Evolutionary conservation across 495 filamentous ascomycete genomes (phyloP).

Genomic region (Astrothelium subdiscretum): DNA sequence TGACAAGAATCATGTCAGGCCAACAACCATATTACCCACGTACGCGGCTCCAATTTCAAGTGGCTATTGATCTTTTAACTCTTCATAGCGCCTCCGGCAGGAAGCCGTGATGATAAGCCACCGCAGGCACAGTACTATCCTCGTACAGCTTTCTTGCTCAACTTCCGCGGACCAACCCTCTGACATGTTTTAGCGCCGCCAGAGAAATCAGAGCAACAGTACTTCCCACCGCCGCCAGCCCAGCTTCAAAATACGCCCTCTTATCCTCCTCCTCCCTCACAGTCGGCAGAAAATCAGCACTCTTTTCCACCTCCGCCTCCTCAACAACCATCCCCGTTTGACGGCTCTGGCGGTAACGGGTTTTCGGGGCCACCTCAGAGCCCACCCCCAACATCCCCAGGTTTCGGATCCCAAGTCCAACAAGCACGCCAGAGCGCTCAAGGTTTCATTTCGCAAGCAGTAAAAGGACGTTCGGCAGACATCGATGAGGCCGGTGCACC

Average conservation of each 20-base stretch:
- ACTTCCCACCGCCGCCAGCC: not conserved
- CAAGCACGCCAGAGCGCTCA: not conserved
- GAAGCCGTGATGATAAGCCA: not conserved
- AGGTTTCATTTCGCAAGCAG: not conserved
- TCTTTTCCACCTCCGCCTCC: not conserved
- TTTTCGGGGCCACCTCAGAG: not conserved
- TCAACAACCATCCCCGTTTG: not conserved
- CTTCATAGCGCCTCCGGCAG: not conserved
- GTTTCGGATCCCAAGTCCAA: not conserved
- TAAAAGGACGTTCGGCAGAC: not conserved
- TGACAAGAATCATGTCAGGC: not conserved
- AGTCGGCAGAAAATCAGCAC: not conserved
- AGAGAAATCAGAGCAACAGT: not conserved
- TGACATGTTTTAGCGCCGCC: not conserved
- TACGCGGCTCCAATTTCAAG: not conserved
- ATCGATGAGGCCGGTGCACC: constrained; percentile 32
- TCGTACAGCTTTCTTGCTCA: not conserved
- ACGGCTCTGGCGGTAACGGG: not conserved
- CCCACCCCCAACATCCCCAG: not conserved
- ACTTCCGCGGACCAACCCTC: not conserved
- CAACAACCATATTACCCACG: not conserved
- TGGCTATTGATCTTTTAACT: not conserved
- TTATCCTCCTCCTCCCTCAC: not conserved
- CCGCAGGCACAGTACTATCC: not conserved
- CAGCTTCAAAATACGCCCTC: not conserved